phyloP scores from a whole-genome alignment of 371 early-diverging fungal species.

The Mortierella sp. region DNA sequence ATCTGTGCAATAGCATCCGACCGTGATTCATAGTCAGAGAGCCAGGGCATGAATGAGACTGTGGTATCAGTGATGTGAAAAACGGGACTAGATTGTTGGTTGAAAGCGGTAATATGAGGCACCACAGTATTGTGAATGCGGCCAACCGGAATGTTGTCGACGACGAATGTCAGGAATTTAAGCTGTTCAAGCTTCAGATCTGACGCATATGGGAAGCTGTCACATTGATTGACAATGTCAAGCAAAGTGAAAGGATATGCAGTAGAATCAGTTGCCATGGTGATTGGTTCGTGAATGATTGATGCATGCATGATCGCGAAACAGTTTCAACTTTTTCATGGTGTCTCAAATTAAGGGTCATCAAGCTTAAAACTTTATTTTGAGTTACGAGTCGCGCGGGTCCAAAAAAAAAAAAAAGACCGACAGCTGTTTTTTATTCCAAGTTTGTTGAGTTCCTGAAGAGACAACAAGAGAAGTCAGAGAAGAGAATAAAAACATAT shows the following conservation, averaged over 20 bases:
- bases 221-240: slow-evolving; percentile 44
- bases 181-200: slow-evolving; percentile 18
- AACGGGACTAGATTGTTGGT: slow-evolving; percentile 28
- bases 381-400: not conserved
- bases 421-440: slow-evolving; percentile 6
- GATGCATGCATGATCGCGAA: too few relatives aligned
- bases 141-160: slow-evolving; percentile 37
- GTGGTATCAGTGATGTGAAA: slow-evolving; percentile 39
- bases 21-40: slow-evolving; percentile 40
- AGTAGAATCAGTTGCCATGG: slow-evolving; percentile 11
- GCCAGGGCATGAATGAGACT: slow-evolving; percentile 51
- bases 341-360: too few relatives aligned
- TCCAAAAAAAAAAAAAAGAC: too few relatives aligned
- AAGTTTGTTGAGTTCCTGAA: slow-evolving; percentile 40
- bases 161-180: slow-evolving; percentile 29
- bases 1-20: slow-evolving; percentile 45
- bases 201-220: slow-evolving; percentile 34
- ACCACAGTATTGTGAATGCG: slow-evolving; percentile 36
- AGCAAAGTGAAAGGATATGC: slow-evolving; percentile 20
- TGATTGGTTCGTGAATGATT: not conserved
- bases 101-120: slow-evolving; percentile 28
- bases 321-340: too few relatives aligned
- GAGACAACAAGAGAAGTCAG: not conserved
- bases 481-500: not conserved
- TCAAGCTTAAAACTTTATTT: not conserved